Conservation (phyloP, 441 rosid species). For the Brassica hybrid region DNA sequence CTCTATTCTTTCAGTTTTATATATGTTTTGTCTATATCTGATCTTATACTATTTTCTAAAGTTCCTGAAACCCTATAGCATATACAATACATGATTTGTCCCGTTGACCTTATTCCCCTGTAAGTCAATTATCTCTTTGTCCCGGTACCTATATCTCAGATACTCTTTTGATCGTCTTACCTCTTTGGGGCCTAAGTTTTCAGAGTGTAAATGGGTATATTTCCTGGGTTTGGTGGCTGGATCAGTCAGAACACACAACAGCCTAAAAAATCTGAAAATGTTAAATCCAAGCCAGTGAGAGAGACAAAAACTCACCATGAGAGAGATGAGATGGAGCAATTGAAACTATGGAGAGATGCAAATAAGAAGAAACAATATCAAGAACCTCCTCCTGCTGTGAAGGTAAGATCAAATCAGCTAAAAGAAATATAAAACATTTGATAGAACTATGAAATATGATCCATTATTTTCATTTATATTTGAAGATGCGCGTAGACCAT, state of each 20-base stretch:
- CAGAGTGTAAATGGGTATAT: conserved; percentile 12
- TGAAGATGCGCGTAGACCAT: conserved; percentile 65
- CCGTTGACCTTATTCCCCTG: conserved; percentile 9
- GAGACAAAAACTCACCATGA: neutral
- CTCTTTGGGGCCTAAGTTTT: neutral
- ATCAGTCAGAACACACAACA: conserved; percentile 46
- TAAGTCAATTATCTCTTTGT: conserved; percentile 7
- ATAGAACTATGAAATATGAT: neutral
- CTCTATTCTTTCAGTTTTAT: neutral
- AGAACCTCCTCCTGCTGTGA: conserved; percentile 58
- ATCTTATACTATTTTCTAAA: neutral
- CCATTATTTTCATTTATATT: neutral
- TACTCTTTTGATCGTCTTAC: neutral
- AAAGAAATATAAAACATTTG: neutral
- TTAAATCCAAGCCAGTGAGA: neutral
- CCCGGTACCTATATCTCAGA: neutral
- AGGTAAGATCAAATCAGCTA: conserved; percentile 47
- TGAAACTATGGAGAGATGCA: conserved; percentile 70
- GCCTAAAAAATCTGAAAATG: conserved; percentile 19
- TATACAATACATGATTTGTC: neutral
- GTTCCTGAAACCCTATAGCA: conserved; percentile 2
- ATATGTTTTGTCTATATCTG: neutral
- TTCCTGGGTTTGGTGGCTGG: conserved; percentile 19
- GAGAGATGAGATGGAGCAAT: conserved; percentile 53
- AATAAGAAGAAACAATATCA: conserved; percentile 53